Conservation (phyloP, 108 stramenopile species). For the Cylindrotheca closterium region DNA sequence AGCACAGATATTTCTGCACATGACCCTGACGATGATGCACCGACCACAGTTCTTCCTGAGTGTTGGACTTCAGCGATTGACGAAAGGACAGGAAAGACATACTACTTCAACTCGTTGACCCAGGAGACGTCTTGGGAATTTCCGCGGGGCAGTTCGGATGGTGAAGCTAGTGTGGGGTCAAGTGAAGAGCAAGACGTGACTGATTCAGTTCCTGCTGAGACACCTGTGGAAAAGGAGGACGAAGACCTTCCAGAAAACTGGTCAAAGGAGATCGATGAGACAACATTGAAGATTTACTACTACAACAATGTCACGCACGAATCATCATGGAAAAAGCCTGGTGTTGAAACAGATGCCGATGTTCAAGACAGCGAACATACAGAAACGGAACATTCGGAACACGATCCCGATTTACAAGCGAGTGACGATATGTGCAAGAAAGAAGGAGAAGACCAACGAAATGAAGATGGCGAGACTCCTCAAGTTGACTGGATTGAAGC, state of each 20-base stretch:
- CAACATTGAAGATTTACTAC: conserved; percentile 11
- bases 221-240: background rate
- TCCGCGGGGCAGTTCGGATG: conserved; percentile 3
- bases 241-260: conserved; percentile 11
- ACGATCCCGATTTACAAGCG: background rate
- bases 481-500: background rate
- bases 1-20: background rate
- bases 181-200: background rate
- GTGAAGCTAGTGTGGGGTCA: background rate
- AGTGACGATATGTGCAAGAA: background rate
- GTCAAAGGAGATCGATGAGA: conserved; percentile 5
- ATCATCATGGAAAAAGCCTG: conserved; percentile 26
- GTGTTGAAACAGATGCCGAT: background rate
- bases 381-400: background rate
- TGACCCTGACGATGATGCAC: background rate
- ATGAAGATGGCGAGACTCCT: conserved; percentile 11
- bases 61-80: conserved; percentile 45
- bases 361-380: background rate
- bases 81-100: conserved; percentile 35
- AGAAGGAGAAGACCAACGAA: background rate
- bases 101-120: conserved; percentile 37
- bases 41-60: conserved; percentile 9
- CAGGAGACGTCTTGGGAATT: conserved; percentile 24
- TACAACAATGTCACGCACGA: conserved; percentile 17
- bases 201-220: background rate